A percentile compares a stretch with the other conserved stretches of the same genome.
phyloP scores from a whole-genome alignment of 2,329 filamentous ascomycete genomes.

The Ceratocystis alfenasii region DNA sequence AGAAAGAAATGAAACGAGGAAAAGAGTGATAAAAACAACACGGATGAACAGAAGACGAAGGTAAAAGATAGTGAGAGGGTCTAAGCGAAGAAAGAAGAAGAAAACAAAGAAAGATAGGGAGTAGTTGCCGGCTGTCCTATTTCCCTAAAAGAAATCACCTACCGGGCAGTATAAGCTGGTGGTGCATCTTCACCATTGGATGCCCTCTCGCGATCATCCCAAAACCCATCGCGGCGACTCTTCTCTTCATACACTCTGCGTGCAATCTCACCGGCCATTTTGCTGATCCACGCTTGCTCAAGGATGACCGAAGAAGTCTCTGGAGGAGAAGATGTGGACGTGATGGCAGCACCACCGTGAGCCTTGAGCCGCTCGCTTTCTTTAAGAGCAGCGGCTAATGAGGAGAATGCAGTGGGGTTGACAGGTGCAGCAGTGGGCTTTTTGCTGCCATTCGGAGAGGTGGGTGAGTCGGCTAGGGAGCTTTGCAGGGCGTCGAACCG shows the following conservation, averaged over 20 bases:
- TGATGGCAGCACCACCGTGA: background rate
- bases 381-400: slow-evolving; percentile 17
- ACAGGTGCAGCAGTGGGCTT: slow-evolving; percentile 17
- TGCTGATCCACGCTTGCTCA: slow-evolving; percentile 77
- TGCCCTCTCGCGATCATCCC: slow-evolving; percentile 35
- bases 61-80: background rate
- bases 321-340: slow-evolving; percentile 26
- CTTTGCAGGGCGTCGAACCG: slow-evolving; percentile 11
- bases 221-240: slow-evolving; percentile 40
- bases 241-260: slow-evolving; percentile 82
- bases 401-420: slow-evolving; percentile 24
- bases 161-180: slow-evolving; percentile 45
- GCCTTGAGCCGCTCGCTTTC: slow-evolving; percentile 25
- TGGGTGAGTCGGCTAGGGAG: too few relatives aligned
- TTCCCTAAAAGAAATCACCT: slow-evolving; percentile 8
- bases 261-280: slow-evolving; percentile 89
- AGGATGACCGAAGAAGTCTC: slow-evolving; percentile 50
- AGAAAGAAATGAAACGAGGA: background rate
- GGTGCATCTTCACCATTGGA: slow-evolving; percentile 38
- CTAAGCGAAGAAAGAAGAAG: slow-evolving; percentile 1
- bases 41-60: background rate
- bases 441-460: background rate
- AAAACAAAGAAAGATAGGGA: slow-evolving; percentile 1
- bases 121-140: background rate
- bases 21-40: background rate